Conservation (phyloP, 441 rosid genomes). For the Brassica hybrid region DNA sequence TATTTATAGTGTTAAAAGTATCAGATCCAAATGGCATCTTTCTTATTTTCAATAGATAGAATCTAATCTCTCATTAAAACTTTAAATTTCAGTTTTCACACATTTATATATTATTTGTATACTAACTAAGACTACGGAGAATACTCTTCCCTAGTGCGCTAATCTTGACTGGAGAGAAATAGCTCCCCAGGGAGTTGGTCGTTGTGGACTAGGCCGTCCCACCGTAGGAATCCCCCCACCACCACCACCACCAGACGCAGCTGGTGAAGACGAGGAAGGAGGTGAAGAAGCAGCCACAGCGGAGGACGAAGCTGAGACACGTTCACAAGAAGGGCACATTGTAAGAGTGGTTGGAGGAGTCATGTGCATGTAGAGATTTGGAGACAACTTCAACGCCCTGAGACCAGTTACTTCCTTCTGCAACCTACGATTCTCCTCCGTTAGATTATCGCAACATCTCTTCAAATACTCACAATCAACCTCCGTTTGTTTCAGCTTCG, state of each 20-base stretch:
- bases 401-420: constrained; percentile 89
- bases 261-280: not conserved
- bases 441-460: constrained; percentile 83
- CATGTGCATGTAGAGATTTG: constrained; percentile 81
- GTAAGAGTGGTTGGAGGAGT: constrained; percentile 96
- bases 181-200: constrained; percentile 23
- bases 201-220: constrained; percentile 38
- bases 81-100: not conserved
- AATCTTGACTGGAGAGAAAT: constrained; percentile 32
- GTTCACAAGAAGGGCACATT: constrained; percentile 96
- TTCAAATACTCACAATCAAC: constrained; percentile 84
- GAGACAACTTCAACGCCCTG: constrained; percentile 77
- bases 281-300: not conserved
- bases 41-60: no score
- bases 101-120: not conserved
- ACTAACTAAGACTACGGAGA: constrained; percentile 8
- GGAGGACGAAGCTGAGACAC: constrained; percentile 50
- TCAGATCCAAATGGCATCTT: no score
- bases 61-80: no score
- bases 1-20: no score
- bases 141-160: constrained; percentile 21
- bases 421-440: constrained; percentile 83
- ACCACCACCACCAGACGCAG: constrained; percentile 24
- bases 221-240: constrained; percentile 18
- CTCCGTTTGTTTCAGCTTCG: constrained; percentile 95